phyloP scores from a whole-genome alignment of 495 filamentous ascomycete genomes.

The Friedmanniomyces simplex region DNA sequence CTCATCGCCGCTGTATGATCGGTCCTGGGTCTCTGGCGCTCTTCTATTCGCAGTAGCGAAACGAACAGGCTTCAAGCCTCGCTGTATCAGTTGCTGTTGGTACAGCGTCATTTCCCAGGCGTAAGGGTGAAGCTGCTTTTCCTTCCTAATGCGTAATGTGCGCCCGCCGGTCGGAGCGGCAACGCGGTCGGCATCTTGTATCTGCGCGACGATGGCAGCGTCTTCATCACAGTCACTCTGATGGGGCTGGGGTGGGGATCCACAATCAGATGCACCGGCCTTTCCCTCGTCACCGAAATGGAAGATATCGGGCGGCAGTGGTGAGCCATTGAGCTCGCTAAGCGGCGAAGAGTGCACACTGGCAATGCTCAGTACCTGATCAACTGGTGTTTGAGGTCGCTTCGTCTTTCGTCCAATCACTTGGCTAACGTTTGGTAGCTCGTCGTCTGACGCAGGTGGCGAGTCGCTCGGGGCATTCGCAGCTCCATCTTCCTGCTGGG shows the following conservation, averaged over 20 bases:
- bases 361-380: not conserved
- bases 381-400: not conserved
- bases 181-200: not conserved
- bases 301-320: not conserved
- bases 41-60: not conserved
- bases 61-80: conserved; percentile 27
- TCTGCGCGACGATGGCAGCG: not conserved
- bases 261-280: not conserved
- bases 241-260: not conserved
- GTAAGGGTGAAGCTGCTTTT: conserved; percentile 34
- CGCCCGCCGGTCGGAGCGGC: conserved; percentile 4
- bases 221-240: not conserved
- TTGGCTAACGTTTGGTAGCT: not conserved
- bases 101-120: conserved; percentile 27
- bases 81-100: conserved; percentile 22
- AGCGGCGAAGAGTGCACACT: conserved; percentile 14
- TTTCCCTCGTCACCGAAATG: not conserved
- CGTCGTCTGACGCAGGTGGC: not conserved
- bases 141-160: conserved; percentile 23
- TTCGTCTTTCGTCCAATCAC: not conserved
- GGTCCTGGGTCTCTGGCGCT: conserved; percentile 12
- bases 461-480: not conserved
- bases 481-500: not conserved
- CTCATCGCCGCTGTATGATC: conserved; percentile 4
- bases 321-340: conserved; percentile 7